Conservation (phyloP, 2,329 filamentous ascomycete genomes). For the Cryphonectria carpinicola region DNA sequence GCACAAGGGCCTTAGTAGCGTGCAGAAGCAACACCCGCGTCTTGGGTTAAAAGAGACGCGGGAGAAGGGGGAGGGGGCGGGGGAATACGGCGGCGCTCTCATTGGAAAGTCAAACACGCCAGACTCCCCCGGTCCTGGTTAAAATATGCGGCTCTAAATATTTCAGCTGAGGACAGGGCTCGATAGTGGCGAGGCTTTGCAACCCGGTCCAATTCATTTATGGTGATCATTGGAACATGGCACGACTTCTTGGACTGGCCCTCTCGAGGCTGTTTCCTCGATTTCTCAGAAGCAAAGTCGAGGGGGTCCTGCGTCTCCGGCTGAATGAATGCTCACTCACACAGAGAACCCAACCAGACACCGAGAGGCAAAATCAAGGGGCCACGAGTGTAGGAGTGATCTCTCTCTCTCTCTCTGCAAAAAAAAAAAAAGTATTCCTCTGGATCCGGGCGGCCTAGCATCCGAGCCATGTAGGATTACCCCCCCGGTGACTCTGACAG, state of each 20-base stretch:
- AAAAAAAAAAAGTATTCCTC: neutral
- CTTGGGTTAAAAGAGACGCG: neutral
- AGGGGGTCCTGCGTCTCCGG: neutral
- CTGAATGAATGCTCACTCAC: neutral
- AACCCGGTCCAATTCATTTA: neutral
- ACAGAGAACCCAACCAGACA: neutral
- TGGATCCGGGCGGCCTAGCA: neutral
- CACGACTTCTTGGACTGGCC: neutral
- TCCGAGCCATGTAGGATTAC: neutral
- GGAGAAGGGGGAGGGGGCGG: neutral
- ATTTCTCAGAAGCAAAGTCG: neutral
- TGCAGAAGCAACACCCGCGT: neutral
- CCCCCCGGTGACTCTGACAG: slow-evolving; percentile 1
- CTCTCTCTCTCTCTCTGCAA: neutral
- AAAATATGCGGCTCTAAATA: slow-evolving; percentile 2
- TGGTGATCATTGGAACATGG: neutral
- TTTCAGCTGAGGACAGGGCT: neutral
- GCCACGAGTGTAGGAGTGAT: neutral
- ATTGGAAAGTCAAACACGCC: neutral
- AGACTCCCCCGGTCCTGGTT: neutral
- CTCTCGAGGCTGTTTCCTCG: no score
- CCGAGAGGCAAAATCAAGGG: neutral
- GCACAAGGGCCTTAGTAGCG: neutral
- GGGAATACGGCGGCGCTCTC: neutral
- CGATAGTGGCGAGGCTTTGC: neutral